These are phyloP conservation scores for Amylocarpus encephaloides DNA, from an alignment of 2,329 filamentous ascomycete species.

Conservation along the genomic window DNA sequence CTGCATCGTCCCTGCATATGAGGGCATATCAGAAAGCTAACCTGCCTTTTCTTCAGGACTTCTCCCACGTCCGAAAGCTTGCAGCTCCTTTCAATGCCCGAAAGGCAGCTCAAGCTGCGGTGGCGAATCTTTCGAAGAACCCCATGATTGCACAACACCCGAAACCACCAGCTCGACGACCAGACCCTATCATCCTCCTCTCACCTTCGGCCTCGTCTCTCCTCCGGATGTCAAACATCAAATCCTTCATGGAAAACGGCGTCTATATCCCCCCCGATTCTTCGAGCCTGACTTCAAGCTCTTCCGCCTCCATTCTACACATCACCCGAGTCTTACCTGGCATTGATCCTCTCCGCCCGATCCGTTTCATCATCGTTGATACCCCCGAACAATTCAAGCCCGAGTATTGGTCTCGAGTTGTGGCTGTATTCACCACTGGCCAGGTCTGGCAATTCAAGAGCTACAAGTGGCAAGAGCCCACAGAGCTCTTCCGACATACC, in stretches of 20 bases:
- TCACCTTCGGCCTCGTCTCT: constrained; percentile 93
- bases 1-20: not conserved
- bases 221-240: constrained; percentile 91
- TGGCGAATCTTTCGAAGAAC: constrained; percentile 34
- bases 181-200: constrained; percentile 89
- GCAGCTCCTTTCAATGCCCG: constrained; percentile 69
- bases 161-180: constrained; percentile 44
- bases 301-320: constrained; percentile 74
- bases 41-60: constrained; percentile 59
- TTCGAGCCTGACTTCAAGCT: constrained; percentile 52
- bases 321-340: constrained; percentile 70
- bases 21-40: not conserved
- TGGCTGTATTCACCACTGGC: constrained; percentile 94
- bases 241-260: constrained; percentile 83
- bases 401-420: constrained; percentile 93
- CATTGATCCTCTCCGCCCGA: constrained; percentile 63
- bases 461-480: constrained; percentile 90
- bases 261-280: constrained; percentile 71
- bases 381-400: constrained; percentile 92
- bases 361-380: constrained; percentile 94
- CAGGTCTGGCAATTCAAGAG: constrained; percentile 98
- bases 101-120: constrained; percentile 40
- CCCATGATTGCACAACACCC: constrained; percentile 48
- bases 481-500: constrained; percentile 84
- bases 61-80: constrained; percentile 85